Base-by-base conservation (phyloP, 2,329 filamentous ascomycete genomes). In the Monilinia vaccinii-corymbosi region DNA sequence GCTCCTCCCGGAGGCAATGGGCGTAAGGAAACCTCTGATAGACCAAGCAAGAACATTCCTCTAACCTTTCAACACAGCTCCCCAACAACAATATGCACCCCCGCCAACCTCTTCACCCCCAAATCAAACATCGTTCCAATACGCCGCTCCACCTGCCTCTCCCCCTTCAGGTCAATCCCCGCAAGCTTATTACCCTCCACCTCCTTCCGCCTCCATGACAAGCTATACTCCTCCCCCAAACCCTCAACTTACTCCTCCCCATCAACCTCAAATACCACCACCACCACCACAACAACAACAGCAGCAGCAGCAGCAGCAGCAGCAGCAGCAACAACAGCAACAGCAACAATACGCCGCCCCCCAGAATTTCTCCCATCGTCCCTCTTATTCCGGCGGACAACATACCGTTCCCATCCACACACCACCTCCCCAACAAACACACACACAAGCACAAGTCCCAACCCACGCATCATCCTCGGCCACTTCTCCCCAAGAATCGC, bases 181-280 rank as follows among this genome's bases (percentile, higher is more conserved):
- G 31, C 64, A 67, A n/a, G 48, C 55, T 47, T 71, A 65, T 58
- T 73, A 72, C 45, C 70, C 72, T 36, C 72, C 71, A 34, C 72
- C 72, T 32, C 70, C 70, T 49, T 65, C 69, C 28, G 8, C 44
- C 8, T 40, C 51, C 51, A 32, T 25, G 42, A 48, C 44, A 40
- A 56, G 40, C 50, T 60, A 60, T 56, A 38, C 52, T 11, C 52
- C 58, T 57, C 68, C 70, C 46, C 70, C 71, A 32, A 71, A 70
- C 40, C 70, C 70, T n/a, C 51, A 64, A 59, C 31, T 63, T 58
- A 59, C 66, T 40, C 66, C 62, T 40, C 66, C 65, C 50, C 60
- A 63, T 25, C 62, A 68, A 50, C 25, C 25, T 28, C 61, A 63
- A 55, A 48, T 63, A 57, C 48, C 34, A 53, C 60, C 25, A 28